A percentile compares a stretch with the other conserved stretches of the same genome.
phyloP scores from a whole-genome alignment of 75 land plant species.

The Picea glauca region DNA sequence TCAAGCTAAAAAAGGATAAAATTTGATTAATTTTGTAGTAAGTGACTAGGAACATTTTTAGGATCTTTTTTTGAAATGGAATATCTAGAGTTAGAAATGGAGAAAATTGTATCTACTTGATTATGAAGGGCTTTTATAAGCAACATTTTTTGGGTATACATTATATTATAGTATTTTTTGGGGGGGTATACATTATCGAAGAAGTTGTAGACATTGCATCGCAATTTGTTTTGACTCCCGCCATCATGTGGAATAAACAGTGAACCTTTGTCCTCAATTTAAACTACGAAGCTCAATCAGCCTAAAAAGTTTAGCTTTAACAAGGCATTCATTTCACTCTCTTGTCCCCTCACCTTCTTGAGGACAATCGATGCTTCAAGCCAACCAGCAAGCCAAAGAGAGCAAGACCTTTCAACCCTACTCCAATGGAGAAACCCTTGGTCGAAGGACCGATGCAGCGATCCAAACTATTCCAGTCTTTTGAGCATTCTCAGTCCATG shows the following conservation, averaged over 20 bases:
- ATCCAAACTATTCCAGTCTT: slow-evolving; percentile 48
- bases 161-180: too few relatives aligned
- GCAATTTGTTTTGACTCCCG: slow-evolving; percentile 27
- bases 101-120: too few relatives aligned
- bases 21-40: too few relatives aligned
- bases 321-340: slow-evolving; percentile 15
- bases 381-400: slow-evolving; percentile 55
- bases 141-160: too few relatives aligned
- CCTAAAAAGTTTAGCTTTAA: background rate
- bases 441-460: slow-evolving; percentile 62
- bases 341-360: slow-evolving; percentile 13
- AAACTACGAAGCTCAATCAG: background rate
- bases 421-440: slow-evolving; percentile 87
- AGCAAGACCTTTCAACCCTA: slow-evolving; percentile 79
- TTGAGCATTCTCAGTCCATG: slow-evolving; percentile 3
- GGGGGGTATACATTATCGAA: slow-evolving; percentile 35
- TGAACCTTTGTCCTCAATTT: background rate
- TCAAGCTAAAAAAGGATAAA: too few relatives aligned
- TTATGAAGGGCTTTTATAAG: too few relatives aligned
- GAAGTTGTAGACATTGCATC: slow-evolving; percentile 42
- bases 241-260: slow-evolving; percentile 24
- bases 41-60: too few relatives aligned
- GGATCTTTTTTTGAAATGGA: too few relatives aligned
- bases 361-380: slow-evolving; percentile 25
- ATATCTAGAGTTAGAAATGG: too few relatives aligned